phyloP scores from a whole-genome alignment of 1,284 basidiomycete genomes.

The Ganoderma leucocontextum region DNA sequence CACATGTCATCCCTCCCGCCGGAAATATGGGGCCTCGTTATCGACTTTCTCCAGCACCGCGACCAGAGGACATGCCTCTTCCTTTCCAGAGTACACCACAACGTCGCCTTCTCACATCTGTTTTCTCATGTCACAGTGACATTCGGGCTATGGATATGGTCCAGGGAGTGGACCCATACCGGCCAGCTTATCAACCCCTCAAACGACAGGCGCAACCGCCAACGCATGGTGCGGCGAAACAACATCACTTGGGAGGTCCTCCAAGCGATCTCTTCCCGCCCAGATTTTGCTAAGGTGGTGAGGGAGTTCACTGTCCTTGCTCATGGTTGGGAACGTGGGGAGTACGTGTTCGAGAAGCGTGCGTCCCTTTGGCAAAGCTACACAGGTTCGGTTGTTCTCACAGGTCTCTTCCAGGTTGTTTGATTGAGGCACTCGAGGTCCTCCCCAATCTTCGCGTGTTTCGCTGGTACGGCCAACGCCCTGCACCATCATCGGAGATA shows the following conservation, averaged over 20 bases:
- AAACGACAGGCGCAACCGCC: too few relatives aligned
- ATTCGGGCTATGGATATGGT: slow-evolving; percentile 9
- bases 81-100: background rate
- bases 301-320: background rate
- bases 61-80: slow-evolving; percentile 8
- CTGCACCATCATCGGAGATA: background rate
- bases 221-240: background rate
- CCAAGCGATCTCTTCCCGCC: background rate
- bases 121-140: slow-evolving; percentile 9
- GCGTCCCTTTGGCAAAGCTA: background rate
- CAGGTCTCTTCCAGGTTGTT: background rate
- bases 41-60: background rate
- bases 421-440: background rate
- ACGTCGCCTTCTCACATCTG: background rate
- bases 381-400: background rate
- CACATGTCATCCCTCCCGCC: slow-evolving; percentile 1
- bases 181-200: background rate
- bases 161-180: background rate
- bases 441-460: background rate
- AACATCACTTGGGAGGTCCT: background rate
- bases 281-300: background rate
- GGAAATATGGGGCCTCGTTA: slow-evolving; percentile 2
- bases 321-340: background rate
- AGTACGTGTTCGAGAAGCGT: background rate
- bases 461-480: background rate